phyloP scores from a whole-genome alignment of 73 alveolate genomes.

The Tetrahymena borealis region DNA sequence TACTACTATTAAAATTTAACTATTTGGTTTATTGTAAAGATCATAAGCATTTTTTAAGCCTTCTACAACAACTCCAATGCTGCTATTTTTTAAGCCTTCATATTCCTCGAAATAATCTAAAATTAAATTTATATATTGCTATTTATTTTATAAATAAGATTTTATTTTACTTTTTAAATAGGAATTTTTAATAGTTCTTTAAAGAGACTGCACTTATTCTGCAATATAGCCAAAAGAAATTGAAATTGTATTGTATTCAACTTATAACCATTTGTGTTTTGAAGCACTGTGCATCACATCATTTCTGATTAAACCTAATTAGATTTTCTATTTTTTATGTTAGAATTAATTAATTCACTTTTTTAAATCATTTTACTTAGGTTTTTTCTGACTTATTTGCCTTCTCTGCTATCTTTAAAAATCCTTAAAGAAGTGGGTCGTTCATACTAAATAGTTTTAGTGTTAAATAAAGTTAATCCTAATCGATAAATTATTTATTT shows the following conservation, averaged over 20 bases:
- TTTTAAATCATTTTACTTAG: neutral
- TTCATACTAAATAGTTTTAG: neutral
- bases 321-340: too few relatives aligned
- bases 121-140: neutral
- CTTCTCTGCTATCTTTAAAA: constrained; percentile 14
- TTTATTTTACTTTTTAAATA: constrained; percentile 2
- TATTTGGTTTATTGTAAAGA: neutral
- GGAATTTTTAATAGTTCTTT: constrained; percentile 2
- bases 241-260: constrained; percentile 22
- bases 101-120: neutral
- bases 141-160: neutral
- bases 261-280: constrained; percentile 18
- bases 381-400: constrained; percentile 13
- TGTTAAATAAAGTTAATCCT: neutral
- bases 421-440: constrained; percentile 12
- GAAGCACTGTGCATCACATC: constrained; percentile 28
- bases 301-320: constrained; percentile 15
- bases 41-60: constrained; percentile 14
- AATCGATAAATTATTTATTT: neutral
- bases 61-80: constrained; percentile 6
- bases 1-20: constrained; percentile 10
- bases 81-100: constrained; percentile 2
- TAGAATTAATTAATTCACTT: too few relatives aligned
- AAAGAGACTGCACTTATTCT: constrained; percentile 13
- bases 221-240: constrained; percentile 33